These are phyloP conservation scores for Spinellus fusiger DNA, from an alignment of 192 early-diverging fungal species.

Conservation along the genomic window DNA sequence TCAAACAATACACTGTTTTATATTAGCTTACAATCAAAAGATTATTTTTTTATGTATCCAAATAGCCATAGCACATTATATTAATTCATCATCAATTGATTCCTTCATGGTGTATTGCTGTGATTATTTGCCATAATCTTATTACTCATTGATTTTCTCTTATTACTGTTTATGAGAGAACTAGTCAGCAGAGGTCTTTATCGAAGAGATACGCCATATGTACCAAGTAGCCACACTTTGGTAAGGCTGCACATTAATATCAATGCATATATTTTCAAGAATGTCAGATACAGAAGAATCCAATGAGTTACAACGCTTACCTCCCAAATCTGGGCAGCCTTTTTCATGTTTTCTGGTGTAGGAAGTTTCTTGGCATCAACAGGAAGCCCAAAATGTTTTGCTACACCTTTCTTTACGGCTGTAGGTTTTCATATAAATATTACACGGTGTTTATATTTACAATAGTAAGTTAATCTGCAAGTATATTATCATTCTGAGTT, in stretches of 20 bases:
- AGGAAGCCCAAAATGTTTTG: slow-evolving; percentile 49
- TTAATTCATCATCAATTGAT: no score
- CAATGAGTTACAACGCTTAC: background rate
- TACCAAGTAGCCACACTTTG: slow-evolving; percentile 57
- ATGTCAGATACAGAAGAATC: background rate
- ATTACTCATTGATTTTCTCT: no score
- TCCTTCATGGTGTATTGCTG: no score
- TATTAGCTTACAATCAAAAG: no score
- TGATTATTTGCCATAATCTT: no score
- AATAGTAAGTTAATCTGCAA: background rate
- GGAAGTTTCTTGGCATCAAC: slow-evolving; percentile 6
- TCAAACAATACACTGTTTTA: no score
- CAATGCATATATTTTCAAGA: background rate
- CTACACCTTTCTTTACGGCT: slow-evolving; percentile 60
- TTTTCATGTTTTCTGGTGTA: slow-evolving; percentile 42
- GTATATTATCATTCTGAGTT: background rate
- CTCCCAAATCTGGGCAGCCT: slow-evolving; percentile 50
- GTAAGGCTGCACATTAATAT: slow-evolving; percentile 37
- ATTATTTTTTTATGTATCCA: no score
- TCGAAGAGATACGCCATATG: slow-evolving; percentile 50
- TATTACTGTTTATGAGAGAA: no score
- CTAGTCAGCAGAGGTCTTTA: slow-evolving; percentile 12
- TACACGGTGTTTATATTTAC: background rate
- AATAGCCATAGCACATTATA: no score
- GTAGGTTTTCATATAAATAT: no score